phyloP scores from a whole-genome alignment of 805 yeast genomes.

The Metschnikowia continentalis region DNA sequence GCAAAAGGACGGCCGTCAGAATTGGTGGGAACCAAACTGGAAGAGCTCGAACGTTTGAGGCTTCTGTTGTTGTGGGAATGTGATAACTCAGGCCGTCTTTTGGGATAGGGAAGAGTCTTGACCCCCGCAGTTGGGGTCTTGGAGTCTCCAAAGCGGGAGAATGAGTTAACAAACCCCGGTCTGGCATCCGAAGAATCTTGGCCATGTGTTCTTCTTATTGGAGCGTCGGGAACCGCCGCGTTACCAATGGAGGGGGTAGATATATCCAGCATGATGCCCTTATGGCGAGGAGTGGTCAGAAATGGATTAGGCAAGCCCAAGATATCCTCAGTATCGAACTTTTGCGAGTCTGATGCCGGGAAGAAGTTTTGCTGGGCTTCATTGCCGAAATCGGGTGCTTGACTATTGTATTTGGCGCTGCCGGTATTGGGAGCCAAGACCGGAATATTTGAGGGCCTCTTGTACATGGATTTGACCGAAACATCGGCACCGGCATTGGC shows the following conservation, averaged over 20 bases:
- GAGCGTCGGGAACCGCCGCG: conserved; percentile 33
- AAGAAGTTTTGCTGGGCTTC: conserved; percentile 2
- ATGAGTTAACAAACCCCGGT: conserved; percentile 7
- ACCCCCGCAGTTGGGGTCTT: conserved; percentile 14
- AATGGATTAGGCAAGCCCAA: conserved; percentile 18
- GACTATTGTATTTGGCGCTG: background rate
- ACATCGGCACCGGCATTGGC: conserved; percentile 69
- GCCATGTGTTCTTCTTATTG: conserved; percentile 24
- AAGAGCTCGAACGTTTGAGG: conserved; percentile 14
- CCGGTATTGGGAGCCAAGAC: background rate
- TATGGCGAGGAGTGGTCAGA: conserved; percentile 31
- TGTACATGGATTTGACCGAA: conserved; percentile 53
- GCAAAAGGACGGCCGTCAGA: conserved; percentile 1
- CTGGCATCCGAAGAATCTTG: conserved; percentile 6
- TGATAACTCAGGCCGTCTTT: conserved; percentile 11
- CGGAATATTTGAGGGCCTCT: conserved; percentile 14
- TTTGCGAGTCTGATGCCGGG: conserved; percentile 3
- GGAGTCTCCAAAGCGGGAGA: conserved; percentile 9
- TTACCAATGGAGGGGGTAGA: conserved; percentile 21
- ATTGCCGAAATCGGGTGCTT: background rate
- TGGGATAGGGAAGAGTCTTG: conserved; percentile 11
- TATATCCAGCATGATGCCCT: conserved; percentile 8
- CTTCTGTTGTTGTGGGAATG: conserved; percentile 9
- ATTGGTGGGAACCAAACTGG: conserved; percentile 6
- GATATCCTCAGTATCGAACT: conserved; percentile 7